Percentiles rank a stretch among this genome's conserved stretches.
Evolutionary conservation across 495 filamentous ascomycete species (phyloP).

Genomic region (Pyronema domesticum): DNA sequence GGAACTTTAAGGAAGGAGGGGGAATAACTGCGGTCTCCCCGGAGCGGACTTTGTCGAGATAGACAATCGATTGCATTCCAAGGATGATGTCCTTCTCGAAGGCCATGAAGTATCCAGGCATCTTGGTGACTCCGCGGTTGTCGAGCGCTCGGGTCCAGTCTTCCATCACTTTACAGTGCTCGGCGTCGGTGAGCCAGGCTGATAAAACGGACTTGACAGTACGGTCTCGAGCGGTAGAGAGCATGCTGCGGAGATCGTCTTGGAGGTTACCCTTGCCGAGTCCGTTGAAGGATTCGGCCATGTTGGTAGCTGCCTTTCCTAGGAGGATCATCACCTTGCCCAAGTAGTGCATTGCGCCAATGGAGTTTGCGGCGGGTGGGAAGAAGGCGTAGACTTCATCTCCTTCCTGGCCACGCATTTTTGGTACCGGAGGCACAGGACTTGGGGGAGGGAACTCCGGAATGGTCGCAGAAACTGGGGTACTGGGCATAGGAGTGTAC

Average conservation of each 20-base stretch:
- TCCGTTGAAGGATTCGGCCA: constrained; percentile 37
- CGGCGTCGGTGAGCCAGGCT: constrained; percentile 75
- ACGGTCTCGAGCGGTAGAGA: constrained; percentile 65
- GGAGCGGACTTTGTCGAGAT: constrained; percentile 55
- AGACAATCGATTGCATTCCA: constrained; percentile 85
- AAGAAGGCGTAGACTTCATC: constrained; percentile 93
- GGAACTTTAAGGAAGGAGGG: constrained; percentile 62
- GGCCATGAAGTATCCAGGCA: constrained; percentile 64
- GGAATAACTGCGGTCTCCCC: constrained; percentile 48
- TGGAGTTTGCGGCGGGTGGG: constrained; percentile 77
- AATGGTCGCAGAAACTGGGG: constrained; percentile 36
- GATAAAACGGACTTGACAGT: constrained; percentile 61
- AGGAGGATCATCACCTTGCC: constrained; percentile 60
- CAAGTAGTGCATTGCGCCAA: constrained; percentile 76
- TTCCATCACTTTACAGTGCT: constrained; percentile 74
- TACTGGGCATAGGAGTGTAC: constrained; percentile 57
- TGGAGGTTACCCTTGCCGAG: constrained; percentile 37
- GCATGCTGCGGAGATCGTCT: constrained; percentile 51
- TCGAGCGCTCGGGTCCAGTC: constrained; percentile 74
- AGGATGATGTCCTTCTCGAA: constrained; percentile 61
- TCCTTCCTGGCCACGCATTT: constrained; percentile 12
- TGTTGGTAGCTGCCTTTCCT: constrained; percentile 68
- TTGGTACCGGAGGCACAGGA: constrained; percentile 5
- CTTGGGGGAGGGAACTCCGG: constrained; percentile 19
- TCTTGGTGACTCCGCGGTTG: constrained; percentile 65